These are phyloP conservation scores for Sordaria brevicollis DNA, from an alignment of 495 filamentous ascomycete genomes.

Conservation along the genomic window DNA sequence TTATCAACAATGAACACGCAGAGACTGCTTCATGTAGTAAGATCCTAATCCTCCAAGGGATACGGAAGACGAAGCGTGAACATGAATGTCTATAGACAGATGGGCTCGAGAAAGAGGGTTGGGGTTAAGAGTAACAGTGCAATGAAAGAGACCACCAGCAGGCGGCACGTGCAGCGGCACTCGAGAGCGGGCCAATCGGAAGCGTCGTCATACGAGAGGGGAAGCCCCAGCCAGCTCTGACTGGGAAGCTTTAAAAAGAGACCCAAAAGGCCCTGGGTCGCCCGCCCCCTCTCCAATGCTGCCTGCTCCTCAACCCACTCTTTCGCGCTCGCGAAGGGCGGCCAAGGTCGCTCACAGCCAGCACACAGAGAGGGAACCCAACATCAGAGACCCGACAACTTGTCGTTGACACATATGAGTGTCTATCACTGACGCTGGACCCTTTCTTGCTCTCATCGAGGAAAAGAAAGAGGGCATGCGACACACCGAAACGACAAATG, in stretches of 20 bases:
- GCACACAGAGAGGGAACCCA: constrained; percentile 2
- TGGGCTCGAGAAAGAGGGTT: not conserved
- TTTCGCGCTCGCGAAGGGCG: constrained; percentile 13
- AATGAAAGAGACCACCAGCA: not conserved
- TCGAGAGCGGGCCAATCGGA: constrained; percentile 17
- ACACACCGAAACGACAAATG: not conserved
- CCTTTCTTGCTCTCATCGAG: not conserved
- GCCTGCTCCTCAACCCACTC: constrained; percentile 31
- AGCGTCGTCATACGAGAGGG: constrained; percentile 8
- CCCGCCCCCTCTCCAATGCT: constrained; percentile 32
- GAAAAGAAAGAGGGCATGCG: not conserved
- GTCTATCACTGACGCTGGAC: not conserved
- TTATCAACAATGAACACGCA: not conserved
- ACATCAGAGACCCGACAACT: constrained; percentile 7
- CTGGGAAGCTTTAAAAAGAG: constrained; percentile 33
- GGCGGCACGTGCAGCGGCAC: constrained; percentile 18
- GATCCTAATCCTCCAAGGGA: not conserved
- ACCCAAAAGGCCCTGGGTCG: constrained; percentile 46
- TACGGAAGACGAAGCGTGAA: not conserved
- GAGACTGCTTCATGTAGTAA: not conserved
- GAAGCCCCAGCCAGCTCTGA: constrained; percentile 4
- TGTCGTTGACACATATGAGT: constrained; percentile 7
- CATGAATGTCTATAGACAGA: not conserved
- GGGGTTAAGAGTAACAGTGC: not conserved
- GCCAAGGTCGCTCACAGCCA: constrained; percentile 7